Base-by-base conservation (phyloP, 2,329 filamentous ascomycete species). In the Celoporthe dispersa region DNA sequence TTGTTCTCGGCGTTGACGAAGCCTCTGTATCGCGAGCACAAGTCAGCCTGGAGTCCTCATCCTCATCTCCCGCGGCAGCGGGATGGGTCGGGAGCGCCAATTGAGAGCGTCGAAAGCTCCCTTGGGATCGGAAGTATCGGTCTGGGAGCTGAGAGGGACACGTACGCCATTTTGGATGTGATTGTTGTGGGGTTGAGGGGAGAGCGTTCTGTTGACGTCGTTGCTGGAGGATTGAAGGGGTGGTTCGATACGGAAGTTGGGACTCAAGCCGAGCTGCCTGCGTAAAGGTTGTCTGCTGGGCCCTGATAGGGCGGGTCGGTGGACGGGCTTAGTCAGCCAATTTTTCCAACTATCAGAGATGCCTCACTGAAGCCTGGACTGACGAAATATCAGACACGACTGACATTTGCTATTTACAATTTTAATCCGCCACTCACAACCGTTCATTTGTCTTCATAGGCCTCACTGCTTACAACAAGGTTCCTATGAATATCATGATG, bases 1-100 rank as follows among this genome's bases (percentile, higher is more conserved):
- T 87, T 88, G 88, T 95, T 95, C 80, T 88, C 86, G 81, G 90
- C 90, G 87, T 92, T 85, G 84, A 94, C 75, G 79, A 90, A 78
- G 78, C 87, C 88, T 75, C 69, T 70, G 53, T 59, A 39, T 41
- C 11, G 44, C 48, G 59, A 68, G 64, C 68, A 67, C 59, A 72
- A 72, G 74, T 81, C 75, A 80, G 78, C 75, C 74, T 51, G 41
- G 37, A 19, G 55, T 33, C 22, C 61, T 57, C 39, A 53, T 44
- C 37, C 31, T 64, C 39, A 33, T 33, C n/a, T 19, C 28, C 28
- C 62, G n/a, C 25, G 41, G 57, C 57, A 35, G 35, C 66, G 66
- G 70, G 35, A 44, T n/a, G 64, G 33, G n/a, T 67, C 69, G 67
- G 71, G 44, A 61, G 57, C 28, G 61, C 66, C 53, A 65, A 62